A percentile compares a stretch with the other conserved stretches of the same genome.
Evolutionary conservation across 352 stramenopile species (phyloP).

Genomic region (Phytophthora sp.): DNA sequence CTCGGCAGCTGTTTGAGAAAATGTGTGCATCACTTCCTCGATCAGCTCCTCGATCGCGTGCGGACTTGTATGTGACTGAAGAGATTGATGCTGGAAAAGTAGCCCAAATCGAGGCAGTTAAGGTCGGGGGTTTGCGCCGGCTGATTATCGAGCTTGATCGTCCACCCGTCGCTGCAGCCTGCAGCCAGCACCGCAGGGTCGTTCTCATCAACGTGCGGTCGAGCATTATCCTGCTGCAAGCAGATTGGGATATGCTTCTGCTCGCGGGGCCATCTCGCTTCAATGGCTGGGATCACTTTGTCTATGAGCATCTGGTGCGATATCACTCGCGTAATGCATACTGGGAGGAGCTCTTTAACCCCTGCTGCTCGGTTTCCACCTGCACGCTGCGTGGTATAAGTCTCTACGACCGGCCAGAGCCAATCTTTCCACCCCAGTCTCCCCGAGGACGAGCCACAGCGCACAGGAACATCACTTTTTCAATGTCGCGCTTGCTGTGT

Average conservation of each 20-base stretch:
- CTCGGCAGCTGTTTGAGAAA: neutral
- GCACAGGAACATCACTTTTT: slow-evolving; percentile 4
- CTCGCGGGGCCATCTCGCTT: slow-evolving; percentile 12
- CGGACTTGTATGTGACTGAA: neutral
- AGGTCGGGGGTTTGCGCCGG: slow-evolving; percentile 12
- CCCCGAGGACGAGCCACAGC: slow-evolving; percentile 1
- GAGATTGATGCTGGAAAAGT: slow-evolving; percentile 2
- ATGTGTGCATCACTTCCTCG: neutral
- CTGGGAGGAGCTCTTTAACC: neutral
- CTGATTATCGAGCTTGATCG: slow-evolving; percentile 2
- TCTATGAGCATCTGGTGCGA: slow-evolving; percentile 1
- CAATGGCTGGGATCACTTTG: slow-evolving; percentile 9
- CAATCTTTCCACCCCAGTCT: slow-evolving; percentile 7
- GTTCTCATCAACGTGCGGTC: slow-evolving; percentile 1
- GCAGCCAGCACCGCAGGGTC: slow-evolving; percentile 4
- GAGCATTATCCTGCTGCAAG: slow-evolving; percentile 12
- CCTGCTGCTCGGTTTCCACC: neutral
- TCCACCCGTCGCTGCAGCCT: no score
- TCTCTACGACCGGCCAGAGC: slow-evolving; percentile 3
- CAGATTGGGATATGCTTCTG: neutral
- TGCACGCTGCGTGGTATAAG: neutral
- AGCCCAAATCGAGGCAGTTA: slow-evolving; percentile 11
- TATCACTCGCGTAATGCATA: neutral
- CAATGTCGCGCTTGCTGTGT: slow-evolving; percentile 1
- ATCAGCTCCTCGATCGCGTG: neutral